phyloP scores from a whole-genome alignment of 2,329 filamentous ascomycete genomes.

The Ramichloridium luteum region DNA sequence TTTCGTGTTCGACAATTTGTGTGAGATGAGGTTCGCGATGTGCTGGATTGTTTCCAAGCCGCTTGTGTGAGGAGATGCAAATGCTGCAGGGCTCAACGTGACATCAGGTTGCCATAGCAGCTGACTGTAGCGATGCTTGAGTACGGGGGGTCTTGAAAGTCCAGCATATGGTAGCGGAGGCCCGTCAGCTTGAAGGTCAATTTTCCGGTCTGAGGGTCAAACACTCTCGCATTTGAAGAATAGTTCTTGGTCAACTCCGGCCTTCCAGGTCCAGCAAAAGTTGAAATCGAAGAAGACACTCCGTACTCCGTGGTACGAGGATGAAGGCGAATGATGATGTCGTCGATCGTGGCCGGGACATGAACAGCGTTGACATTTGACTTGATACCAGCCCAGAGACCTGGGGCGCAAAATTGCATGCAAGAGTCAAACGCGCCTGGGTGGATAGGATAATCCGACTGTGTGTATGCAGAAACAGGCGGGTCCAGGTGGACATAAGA shows the following conservation, averaged over 20 bases:
- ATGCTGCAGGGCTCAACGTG: too few species aligned
- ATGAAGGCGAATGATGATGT: not conserved
- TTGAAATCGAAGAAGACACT: too few species aligned
- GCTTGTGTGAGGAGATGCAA: too few species aligned
- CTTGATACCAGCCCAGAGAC: not conserved
- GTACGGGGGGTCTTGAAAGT: not conserved
- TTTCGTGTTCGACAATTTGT: too few species aligned
- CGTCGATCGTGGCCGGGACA: conserved; percentile 1
- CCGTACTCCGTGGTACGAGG: too few species aligned
- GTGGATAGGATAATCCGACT: conserved; percentile 1
- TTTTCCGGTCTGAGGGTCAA: not conserved
- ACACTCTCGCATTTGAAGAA: too few species aligned
- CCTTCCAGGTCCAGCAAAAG: too few species aligned
- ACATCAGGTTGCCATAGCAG: conserved; percentile 1
- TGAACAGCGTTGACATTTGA: conserved; percentile 1
- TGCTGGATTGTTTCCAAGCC: too few species aligned
- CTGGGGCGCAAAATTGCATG: conserved; percentile 1
- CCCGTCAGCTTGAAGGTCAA: not conserved
- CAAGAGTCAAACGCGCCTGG: conserved; percentile 1
- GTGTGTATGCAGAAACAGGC: not conserved
- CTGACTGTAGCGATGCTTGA: not conserved
- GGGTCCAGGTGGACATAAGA: not conserved
- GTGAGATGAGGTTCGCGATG: not conserved
- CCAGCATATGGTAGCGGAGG: not conserved
- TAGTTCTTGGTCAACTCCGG: too few species aligned